Evolutionary conservation across 1,139 yeast species (phyloP).

Genomic region (Taphrina wiesneri): DNA sequence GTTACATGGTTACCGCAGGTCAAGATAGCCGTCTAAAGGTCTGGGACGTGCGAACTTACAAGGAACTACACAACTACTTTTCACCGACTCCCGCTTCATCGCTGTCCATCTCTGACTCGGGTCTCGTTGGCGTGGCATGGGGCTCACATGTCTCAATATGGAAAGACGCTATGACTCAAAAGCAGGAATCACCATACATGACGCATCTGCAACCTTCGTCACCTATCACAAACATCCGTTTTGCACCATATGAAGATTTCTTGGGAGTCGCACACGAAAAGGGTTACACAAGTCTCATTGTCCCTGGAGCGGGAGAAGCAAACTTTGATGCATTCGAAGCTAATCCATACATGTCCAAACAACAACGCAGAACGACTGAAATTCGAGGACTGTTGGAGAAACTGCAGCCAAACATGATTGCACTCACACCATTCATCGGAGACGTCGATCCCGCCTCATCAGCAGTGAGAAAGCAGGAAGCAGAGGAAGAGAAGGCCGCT

Average conservation of each 20-base stretch:
- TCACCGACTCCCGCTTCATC: conserved; percentile 87
- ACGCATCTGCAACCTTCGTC: conserved; percentile 81
- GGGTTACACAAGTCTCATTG: conserved; percentile 76
- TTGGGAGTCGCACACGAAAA: conserved; percentile 80
- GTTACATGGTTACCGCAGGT: conserved; percentile 91
- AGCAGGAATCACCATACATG: conserved; percentile 83
- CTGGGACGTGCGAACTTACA: conserved; percentile 89
- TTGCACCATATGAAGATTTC: conserved; percentile 95
- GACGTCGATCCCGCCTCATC: conserved; percentile 65
- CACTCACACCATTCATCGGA: conserved; percentile 90
- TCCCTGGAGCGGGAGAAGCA: conserved; percentile 98
- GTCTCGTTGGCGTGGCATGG: conserved; percentile 85
- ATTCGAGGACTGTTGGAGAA: conserved; percentile 83
- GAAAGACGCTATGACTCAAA: conserved; percentile 64
- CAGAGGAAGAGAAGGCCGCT: conserved; percentile 44
- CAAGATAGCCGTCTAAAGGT: conserved; percentile 80
- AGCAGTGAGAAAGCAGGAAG: conserved; percentile 49
- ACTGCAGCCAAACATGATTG: conserved; percentile 86
- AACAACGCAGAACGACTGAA: conserved; percentile 92
- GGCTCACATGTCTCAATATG: conserved; percentile 86
- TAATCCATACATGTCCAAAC: conserved; percentile 88
- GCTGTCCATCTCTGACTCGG: conserved; percentile 80
- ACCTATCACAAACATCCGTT: conserved; percentile 63
- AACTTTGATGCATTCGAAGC: conserved; percentile 91
- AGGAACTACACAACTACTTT: conserved; percentile 63